Evolutionary conservation across 106 monocot genomes (phyloP).

Genomic region (Posidonia australis): DNA sequence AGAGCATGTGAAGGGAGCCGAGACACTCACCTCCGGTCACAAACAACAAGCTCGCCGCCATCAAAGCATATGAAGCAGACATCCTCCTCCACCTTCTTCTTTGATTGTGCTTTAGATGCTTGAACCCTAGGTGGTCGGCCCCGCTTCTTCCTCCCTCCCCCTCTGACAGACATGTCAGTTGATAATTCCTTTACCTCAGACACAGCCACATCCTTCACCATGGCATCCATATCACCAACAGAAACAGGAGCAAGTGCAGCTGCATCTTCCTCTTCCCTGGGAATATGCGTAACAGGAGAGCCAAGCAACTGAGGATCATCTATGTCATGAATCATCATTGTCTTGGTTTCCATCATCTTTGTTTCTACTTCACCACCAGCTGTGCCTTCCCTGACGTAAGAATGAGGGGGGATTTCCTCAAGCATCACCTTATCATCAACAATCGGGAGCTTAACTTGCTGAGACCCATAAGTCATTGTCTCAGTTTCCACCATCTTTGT

Average conservation of each 20-base stretch:
- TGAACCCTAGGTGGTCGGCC: constrained; percentile 59
- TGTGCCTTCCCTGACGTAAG: not conserved
- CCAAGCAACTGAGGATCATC: not conserved
- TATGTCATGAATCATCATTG: not conserved
- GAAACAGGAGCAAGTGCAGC: not conserved
- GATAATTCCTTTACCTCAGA: not conserved
- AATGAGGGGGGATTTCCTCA: not conserved
- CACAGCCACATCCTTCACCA: not conserved
- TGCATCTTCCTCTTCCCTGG: not conserved
- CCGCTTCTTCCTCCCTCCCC: constrained; percentile 47
- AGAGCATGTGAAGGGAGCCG: not conserved
- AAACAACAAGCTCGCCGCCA: constrained; percentile 76
- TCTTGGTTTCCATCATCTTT: not conserved
- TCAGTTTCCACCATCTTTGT: not conserved
- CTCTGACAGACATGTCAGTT: not conserved
- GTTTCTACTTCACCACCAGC: not conserved
- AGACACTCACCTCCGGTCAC: constrained; percentile 58
- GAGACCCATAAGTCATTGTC: not conserved
- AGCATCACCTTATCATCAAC: not conserved
- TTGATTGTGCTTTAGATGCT: constrained; percentile 9
- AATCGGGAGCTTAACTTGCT: not conserved
- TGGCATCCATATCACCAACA: not conserved
- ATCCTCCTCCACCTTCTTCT: constrained; percentile 60
- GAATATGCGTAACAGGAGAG: not conserved
- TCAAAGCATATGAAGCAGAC: constrained; percentile 98